phyloP scores from a whole-genome alignment of 2,329 filamentous ascomycete genomes.

The Fusarium nelsonii region DNA sequence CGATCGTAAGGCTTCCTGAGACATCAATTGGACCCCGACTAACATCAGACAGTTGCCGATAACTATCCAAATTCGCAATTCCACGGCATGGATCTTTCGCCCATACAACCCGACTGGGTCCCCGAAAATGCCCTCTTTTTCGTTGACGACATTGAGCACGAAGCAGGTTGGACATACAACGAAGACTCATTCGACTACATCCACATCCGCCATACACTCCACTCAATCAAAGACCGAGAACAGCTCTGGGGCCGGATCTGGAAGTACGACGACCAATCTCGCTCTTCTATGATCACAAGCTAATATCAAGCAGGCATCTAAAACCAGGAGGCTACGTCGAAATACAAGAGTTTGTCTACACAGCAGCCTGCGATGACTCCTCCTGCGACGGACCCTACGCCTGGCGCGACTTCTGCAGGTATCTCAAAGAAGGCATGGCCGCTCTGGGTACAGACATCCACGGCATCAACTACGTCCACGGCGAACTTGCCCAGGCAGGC shows the following conservation, averaged over 20 bases:
- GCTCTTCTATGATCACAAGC: neutral
- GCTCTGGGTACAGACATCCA: slow-evolving; percentile 59
- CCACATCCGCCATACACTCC: slow-evolving; percentile 61
- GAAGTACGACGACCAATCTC: slow-evolving; percentile 50
- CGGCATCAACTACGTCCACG: slow-evolving; percentile 54
- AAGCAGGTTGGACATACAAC: slow-evolving; percentile 62
- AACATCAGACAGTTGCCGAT: slow-evolving; percentile 58
- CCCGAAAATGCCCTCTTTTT: slow-evolving; percentile 65
- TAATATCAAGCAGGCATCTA: slow-evolving; percentile 56
- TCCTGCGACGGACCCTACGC: slow-evolving; percentile 60
- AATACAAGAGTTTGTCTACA: slow-evolving; percentile 61
- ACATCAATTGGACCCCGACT: slow-evolving; percentile 7
- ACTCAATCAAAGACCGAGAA: slow-evolving; percentile 58
- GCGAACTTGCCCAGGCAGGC: slow-evolving; percentile 56
- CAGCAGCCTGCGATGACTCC: slow-evolving; percentile 59
- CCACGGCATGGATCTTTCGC: slow-evolving; percentile 64
- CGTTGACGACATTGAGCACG: slow-evolving; percentile 65
- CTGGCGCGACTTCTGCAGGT: slow-evolving; percentile 60
- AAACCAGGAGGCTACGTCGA: slow-evolving; percentile 66
- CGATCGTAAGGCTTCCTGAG: slow-evolving; percentile 56
- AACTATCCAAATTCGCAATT: slow-evolving; percentile 59
- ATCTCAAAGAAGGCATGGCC: slow-evolving; percentile 56
- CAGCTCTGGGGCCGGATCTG: slow-evolving; percentile 59
- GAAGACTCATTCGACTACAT: slow-evolving; percentile 62
- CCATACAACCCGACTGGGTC: slow-evolving; percentile 65